Evolutionary conservation across 2,329 filamentous ascomycete genomes (phyloP), one percentile per base, ranked within the genome.

Genomic region (Verticillium tricorpus): DNA sequence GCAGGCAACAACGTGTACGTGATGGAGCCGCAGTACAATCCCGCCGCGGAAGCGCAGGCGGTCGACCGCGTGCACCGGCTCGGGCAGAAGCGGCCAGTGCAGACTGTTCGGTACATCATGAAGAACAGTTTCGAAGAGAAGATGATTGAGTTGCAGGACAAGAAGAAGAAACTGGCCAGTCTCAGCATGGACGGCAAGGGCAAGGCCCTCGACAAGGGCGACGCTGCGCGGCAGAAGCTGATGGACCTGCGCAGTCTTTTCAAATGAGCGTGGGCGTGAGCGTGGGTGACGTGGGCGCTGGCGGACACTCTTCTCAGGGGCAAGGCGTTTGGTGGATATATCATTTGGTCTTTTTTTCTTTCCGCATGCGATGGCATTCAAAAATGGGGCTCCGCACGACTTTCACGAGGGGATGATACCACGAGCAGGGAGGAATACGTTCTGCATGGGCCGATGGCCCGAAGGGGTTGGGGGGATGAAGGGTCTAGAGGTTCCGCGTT

Each of bases 1-100:
- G 82, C 91, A 0, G 94, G 89, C 35, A 95, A 88, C 72, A 90
- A 86, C 61, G 94, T 96, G 15, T 98, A 95, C 73, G 90, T 98
- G 69, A 98, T 99, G 94, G 95, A 99, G 73, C 95, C 95, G 5
- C 93, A 97, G 72, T 99, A 94, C 79, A 99, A 99, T 70, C 95
- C 95, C 0, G 93, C 93, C 0, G 92, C 93, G 0, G 94, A 99
- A 74, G 91, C 93, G 5, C 95, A 99, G 76, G 95, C 95, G 2
- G 85, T 98, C 8, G 95, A 98, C 73, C 91, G 95, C 34, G 92
- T 99, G 6, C 93, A 97, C 73, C 88, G 93, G 19, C 80, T 97
- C 1, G 93, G 95, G 0, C 95, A 99, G 79, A 95, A 86, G 69
- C 84, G 95, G n/a, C 85, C 89, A 14, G 95, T 99, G 0, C 85